Evolutionary conservation across 2,329 filamentous ascomycete species (phyloP).

Genomic region (Alternaria brassicae): DNA sequence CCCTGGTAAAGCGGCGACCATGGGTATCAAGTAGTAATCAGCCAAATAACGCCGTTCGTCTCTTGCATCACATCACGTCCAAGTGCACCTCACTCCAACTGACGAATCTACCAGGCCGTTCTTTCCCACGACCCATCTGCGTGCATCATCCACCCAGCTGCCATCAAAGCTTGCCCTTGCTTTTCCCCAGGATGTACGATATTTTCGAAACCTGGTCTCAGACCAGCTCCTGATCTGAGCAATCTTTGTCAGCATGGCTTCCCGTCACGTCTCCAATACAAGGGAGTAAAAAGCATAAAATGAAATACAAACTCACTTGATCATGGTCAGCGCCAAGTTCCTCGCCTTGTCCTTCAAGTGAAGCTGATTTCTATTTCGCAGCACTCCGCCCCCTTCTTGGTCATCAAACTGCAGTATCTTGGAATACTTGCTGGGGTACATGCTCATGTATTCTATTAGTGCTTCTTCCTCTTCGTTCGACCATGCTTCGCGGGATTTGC

Average conservation of each 20-base stretch:
- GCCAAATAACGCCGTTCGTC: background rate
- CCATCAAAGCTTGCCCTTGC: conserved; percentile 27
- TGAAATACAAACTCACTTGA: conserved; percentile 52
- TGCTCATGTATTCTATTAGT: conserved; percentile 59
- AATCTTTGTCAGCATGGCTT: conserved; percentile 16
- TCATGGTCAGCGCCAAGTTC: conserved; percentile 50
- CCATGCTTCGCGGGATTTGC: conserved; percentile 35
- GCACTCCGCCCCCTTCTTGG: conserved; percentile 19
- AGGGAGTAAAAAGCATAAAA: too few species aligned
- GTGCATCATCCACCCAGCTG: conserved; percentile 6
- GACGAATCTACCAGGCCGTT: background rate
- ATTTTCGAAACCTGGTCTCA: conserved; percentile 39
- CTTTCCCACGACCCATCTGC: conserved; percentile 7
- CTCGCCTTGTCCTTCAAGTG: conserved; percentile 58
- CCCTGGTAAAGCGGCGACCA: conserved; percentile 6
- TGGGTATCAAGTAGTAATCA: conserved; percentile 30
- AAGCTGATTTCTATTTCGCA: conserved; percentile 57
- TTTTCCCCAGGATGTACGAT: conserved; percentile 26
- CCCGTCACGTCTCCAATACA: background rate
- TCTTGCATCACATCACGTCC: background rate
- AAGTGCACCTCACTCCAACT: background rate
- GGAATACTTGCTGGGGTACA: conserved; percentile 57
- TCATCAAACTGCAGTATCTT: conserved; percentile 49
- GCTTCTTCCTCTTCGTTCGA: conserved; percentile 45
- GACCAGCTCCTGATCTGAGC: conserved; percentile 37